Conservation (phyloP, 371 early-diverging fungal species). For the Mortierella sp. region DNA sequence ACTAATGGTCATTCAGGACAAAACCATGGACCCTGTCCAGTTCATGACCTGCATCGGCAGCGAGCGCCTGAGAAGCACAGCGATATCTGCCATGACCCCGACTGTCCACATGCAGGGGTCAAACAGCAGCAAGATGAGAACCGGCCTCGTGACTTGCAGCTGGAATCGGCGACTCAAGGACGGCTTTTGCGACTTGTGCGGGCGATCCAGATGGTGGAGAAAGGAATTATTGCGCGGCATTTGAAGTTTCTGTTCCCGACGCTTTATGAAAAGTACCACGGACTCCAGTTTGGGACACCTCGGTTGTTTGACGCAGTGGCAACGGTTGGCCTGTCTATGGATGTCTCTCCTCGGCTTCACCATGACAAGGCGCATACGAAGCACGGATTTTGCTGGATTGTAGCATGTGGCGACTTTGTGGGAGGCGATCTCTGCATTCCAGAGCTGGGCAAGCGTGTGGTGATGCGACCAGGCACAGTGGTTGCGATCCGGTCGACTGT, state of each 20-base stretch:
- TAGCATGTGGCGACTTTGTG: conserved; percentile 57
- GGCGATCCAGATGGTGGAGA: conserved; percentile 56
- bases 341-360: conserved; percentile 53
- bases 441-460: conserved; percentile 54
- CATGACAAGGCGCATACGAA: conserved; percentile 53
- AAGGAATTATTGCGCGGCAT: conserved; percentile 49
- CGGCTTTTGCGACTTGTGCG: conserved; percentile 48
- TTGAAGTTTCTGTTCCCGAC: conserved; percentile 56
- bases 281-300: conserved; percentile 56
- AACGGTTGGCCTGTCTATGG: conserved; percentile 53
- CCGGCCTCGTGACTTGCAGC: conserved; percentile 8
- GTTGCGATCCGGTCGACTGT: conserved; percentile 58
- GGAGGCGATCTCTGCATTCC: conserved; percentile 58
- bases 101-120: neutral
- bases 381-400: conserved; percentile 58
- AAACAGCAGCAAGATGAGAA: neutral
- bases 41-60: conserved; percentile 13
- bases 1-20: neutral
- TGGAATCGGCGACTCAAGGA: conserved; percentile 34
- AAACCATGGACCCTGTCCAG: neutral
- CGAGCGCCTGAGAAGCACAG: conserved; percentile 5
- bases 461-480: conserved; percentile 57
- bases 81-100: conserved; percentile 10
- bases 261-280: conserved; percentile 57
- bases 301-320: conserved; percentile 57